A percentile compares a stretch with the other conserved stretches of the same genome.
These are phyloP conservation scores for Pseudocercospora fuligena DNA, from an alignment of 2,329 filamentous ascomycete genomes.

Conservation along the genomic window DNA sequence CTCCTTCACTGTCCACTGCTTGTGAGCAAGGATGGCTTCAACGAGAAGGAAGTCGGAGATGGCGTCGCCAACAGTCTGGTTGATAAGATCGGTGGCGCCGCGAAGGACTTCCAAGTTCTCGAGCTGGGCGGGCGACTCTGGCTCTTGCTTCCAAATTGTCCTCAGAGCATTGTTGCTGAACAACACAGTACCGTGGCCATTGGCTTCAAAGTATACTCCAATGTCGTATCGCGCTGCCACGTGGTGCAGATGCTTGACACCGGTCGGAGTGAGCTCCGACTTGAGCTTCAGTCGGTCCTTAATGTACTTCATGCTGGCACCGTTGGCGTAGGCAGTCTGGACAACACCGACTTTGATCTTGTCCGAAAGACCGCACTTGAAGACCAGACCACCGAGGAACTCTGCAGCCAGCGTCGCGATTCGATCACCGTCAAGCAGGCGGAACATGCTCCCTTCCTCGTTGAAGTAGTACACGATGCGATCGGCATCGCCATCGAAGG, in stretches of 20 bases:
- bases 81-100: constrained; percentile 88
- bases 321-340: constrained; percentile 97
- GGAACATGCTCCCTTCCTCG: constrained; percentile 81
- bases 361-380: constrained; percentile 75
- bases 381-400: constrained; percentile 88
- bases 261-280: constrained; percentile 90
- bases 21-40: constrained; percentile 94
- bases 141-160: constrained; percentile 76
- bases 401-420: constrained; percentile 93
- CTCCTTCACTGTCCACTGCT: constrained; percentile 81
- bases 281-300: constrained; percentile 85
- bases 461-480: constrained; percentile 94
- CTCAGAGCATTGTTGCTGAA: constrained; percentile 86
- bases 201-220: constrained; percentile 98
- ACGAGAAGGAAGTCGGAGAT: constrained; percentile 95
- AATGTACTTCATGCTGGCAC: constrained; percentile 90
- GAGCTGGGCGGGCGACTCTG: constrained; percentile 89
- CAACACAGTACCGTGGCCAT: constrained; percentile 94
- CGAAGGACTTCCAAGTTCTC: constrained; percentile 83
- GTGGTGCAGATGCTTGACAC: constrained; percentile 97
- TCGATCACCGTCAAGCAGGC: constrained; percentile 92
- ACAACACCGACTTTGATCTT: constrained; percentile 91
- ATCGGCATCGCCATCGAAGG: constrained; percentile 93
- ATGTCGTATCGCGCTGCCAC: constrained; percentile 94
- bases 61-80: constrained; percentile 96